These are phyloP conservation scores for Pseudoturritis turrita DNA, from an alignment of 345 rosid species.

Conservation along the genomic window DNA sequence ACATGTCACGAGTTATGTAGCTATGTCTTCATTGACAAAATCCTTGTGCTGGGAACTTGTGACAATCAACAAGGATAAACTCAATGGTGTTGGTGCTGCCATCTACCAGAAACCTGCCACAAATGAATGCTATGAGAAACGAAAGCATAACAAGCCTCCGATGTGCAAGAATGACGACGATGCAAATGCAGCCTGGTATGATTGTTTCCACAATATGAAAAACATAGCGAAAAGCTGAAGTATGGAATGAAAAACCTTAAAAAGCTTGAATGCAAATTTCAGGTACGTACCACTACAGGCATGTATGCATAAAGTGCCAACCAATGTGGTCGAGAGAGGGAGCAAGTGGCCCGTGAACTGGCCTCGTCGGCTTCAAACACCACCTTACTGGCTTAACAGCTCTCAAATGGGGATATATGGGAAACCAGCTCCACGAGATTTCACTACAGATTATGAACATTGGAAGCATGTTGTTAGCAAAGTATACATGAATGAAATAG, in stretches of 20 bases:
- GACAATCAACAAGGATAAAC: conserved; percentile 68
- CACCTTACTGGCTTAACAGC: conserved; percentile 81
- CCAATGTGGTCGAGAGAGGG: conserved; percentile 50
- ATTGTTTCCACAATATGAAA: not conserved
- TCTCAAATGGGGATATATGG: conserved; percentile 95
- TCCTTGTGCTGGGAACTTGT: conserved; percentile 91
- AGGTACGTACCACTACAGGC: conserved; percentile 86
- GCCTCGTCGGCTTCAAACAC: conserved; percentile 59
- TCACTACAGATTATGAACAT: conserved; percentile 62
- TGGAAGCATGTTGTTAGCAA: conserved; percentile 71
- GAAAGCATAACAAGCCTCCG: conserved; percentile 59
- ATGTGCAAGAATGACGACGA: conserved; percentile 74
- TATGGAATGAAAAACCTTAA: not conserved
- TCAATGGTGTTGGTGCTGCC: conserved; percentile 74
- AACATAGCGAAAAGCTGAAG: not conserved
- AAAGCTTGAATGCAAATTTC: conserved; percentile 21
- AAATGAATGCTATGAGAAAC: conserved; percentile 74
- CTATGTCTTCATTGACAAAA: conserved; percentile 66
- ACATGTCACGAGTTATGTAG: conserved; percentile 34
- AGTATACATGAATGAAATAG: conserved; percentile 66
- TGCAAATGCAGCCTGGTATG: conserved; percentile 85
- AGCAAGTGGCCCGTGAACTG: conserved; percentile 70
- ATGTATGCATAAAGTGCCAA: conserved; percentile 72
- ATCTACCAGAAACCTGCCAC: conserved; percentile 67
- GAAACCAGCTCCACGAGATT: conserved; percentile 81